phyloP scores from a whole-genome alignment of 345 rosid species.

The Sisymbrium altissimum region DNA sequence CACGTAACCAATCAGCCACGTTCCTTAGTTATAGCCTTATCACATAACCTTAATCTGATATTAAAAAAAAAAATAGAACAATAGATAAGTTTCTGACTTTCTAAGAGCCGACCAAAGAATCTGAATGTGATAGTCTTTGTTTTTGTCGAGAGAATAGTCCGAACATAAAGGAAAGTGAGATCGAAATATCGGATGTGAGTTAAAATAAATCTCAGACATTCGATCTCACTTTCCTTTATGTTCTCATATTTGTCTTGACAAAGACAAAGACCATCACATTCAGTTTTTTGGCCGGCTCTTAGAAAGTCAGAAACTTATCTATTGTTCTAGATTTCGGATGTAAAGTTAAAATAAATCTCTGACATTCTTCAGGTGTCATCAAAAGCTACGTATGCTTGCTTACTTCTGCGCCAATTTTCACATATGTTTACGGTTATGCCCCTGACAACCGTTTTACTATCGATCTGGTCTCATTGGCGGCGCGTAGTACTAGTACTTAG shows the following conservation, averaged over 20 bases:
- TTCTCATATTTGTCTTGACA: no score
- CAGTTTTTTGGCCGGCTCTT: no score
- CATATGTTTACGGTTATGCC: background rate
- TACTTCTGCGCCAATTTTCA: background rate
- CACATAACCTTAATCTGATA: background rate
- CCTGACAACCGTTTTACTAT: background rate
- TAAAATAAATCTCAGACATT: no score
- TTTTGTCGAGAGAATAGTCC: background rate
- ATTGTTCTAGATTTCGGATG: no score
- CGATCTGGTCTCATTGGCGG: conserved; percentile 6
- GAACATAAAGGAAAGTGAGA: conserved; percentile 1
- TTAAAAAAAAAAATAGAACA: background rate
- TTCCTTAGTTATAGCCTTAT: background rate
- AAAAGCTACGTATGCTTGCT: background rate
- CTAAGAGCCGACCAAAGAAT: conserved; percentile 20
- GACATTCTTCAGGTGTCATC: conserved; percentile 7
- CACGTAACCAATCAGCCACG: background rate
- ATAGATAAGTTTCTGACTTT: conserved; percentile 17
- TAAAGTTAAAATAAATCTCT: background rate
- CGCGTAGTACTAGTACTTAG: no score
- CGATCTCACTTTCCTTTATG: no score
- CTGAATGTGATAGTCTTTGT: conserved; percentile 2
- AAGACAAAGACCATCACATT: no score
- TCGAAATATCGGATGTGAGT: conserved; percentile 1
- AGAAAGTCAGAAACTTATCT: no score